Conservation (phyloP, 2,329 filamentous ascomycete species). For the Cercospora beticola region DNA sequence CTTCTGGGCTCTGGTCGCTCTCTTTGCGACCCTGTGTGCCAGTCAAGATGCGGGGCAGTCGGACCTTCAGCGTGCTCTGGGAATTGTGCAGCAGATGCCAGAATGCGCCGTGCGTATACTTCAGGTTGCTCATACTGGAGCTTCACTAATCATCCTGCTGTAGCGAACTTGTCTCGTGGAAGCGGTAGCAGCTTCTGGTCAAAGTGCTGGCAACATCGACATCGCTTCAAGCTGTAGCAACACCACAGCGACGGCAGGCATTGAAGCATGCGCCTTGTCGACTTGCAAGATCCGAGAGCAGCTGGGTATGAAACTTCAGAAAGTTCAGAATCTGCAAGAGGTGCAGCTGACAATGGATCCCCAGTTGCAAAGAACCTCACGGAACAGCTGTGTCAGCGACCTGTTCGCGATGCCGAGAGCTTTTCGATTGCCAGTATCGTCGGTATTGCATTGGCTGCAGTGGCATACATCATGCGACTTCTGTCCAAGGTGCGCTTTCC, state of each 20-base stretch:
- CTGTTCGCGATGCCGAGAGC: constrained; percentile 8
- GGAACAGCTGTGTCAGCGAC: constrained; percentile 17
- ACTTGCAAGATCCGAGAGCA: constrained; percentile 19
- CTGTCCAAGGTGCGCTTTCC: constrained; percentile 22
- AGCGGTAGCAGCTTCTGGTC: constrained; percentile 15
- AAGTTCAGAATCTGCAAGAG: background rate
- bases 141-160: background rate
- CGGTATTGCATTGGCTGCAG: constrained; percentile 7
- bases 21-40: constrained; percentile 12
- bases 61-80: constrained; percentile 13
- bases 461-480: constrained; percentile 21
- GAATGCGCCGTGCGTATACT: constrained; percentile 19
- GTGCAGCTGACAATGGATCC: background rate
- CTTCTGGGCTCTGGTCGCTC: constrained; percentile 8
- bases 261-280: constrained; percentile 12
- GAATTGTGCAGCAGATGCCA: constrained; percentile 17
- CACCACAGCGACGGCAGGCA: constrained; percentile 15
- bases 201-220: constrained; percentile 13
- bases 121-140: background rate
- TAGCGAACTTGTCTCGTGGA: constrained; percentile 19
- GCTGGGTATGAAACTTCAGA: constrained; percentile 14
- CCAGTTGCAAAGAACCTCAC: constrained; percentile 25
- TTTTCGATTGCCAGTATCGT: constrained; percentile 17
- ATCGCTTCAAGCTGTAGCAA: constrained; percentile 19
- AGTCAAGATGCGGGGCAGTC: constrained; percentile 20